Base-by-base conservation (phyloP, 1,284 basidiomycete species). In the Prillingera fragicola region DNA sequence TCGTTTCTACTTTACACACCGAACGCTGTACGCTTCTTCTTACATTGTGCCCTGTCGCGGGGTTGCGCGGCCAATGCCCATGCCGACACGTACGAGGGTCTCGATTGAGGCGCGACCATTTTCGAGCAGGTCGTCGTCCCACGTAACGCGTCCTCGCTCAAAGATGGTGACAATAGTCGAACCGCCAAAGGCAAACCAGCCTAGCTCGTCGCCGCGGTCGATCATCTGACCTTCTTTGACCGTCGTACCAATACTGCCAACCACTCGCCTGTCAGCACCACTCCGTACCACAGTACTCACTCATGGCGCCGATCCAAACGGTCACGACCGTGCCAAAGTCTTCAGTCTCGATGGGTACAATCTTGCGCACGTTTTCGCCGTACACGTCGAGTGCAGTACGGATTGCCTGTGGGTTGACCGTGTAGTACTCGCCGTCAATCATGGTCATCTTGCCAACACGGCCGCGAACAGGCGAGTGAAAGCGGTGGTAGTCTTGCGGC, bases 401-500 rank as follows among this genome's bases (percentile, higher is more conserved):
- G 44, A 68, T 60, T 15, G 59, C 57, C 54, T 74, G 74, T 6
- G 73, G 72, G 53, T 91, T 92, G 52, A 92, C 89, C 0, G 90
- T 94, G 67, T 92, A 94, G 67, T 92, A 94, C 63, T 91, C 86
- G 14, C 89, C 88, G 3, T 80, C 55, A 50, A 92, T 85, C 56
- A 83, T 77, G 3, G 80, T 82, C 80, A 90, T 87, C 33, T 76
- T 77, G 15, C 88, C 89, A 26, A 94, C 79, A 19, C 65, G 78
- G 0, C 89, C 92, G 54, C 89, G 84, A 15, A 94, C 87, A 0
- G 91, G 90, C 0, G 82, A 83, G 67, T 97, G 92, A 78, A 92
- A 97, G 0, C 94, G 83, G 69, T 98, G 94, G 62, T 98, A 98
- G 65, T 95, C 91, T 49, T 91, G 90, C 0, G 91, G 90, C 1